Conservation (phyloP, 139 green algal genomes). For the Bryopsis sp. region DNA sequence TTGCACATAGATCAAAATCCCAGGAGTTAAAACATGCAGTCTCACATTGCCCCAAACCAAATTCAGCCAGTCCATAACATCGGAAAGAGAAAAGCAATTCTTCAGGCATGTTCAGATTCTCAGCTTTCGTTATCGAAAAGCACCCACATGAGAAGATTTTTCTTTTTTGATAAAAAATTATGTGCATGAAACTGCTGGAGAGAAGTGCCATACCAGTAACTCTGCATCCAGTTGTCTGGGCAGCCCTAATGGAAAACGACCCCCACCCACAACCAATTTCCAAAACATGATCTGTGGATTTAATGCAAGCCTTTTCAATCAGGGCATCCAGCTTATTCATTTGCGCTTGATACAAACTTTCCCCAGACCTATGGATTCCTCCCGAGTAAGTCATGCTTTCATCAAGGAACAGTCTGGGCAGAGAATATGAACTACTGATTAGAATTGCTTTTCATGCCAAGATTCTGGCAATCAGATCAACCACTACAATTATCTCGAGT, state of each 20-base stretch:
- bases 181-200: constrained; percentile 21
- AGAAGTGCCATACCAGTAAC: constrained; percentile 25
- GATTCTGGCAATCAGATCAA: no score
- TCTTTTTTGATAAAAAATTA: constrained; percentile 12
- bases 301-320: constrained; percentile 47
- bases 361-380: constrained; percentile 47
- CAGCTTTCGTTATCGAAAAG: constrained; percentile 41
- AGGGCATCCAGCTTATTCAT: constrained; percentile 79
- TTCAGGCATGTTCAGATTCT: no score
- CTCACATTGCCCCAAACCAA: no score
- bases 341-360: constrained; percentile 44
- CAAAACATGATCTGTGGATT: constrained; percentile 64
- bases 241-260: constrained; percentile 77
- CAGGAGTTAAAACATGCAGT: no score
- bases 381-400: constrained; percentile 88
- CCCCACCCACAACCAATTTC: constrained; percentile 98
- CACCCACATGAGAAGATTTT: constrained; percentile 15
- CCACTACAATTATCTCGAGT: no score
- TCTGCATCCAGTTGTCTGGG: constrained; percentile 47
- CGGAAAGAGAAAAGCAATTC: no score
- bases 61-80: no score
- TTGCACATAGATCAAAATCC: no score
- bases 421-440: no score
- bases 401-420: constrained; percentile 77
- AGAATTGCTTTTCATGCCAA: no score